Conservation (phyloP, 2,329 filamentous ascomycete genomes). For the Daldinia sp. region DNA sequence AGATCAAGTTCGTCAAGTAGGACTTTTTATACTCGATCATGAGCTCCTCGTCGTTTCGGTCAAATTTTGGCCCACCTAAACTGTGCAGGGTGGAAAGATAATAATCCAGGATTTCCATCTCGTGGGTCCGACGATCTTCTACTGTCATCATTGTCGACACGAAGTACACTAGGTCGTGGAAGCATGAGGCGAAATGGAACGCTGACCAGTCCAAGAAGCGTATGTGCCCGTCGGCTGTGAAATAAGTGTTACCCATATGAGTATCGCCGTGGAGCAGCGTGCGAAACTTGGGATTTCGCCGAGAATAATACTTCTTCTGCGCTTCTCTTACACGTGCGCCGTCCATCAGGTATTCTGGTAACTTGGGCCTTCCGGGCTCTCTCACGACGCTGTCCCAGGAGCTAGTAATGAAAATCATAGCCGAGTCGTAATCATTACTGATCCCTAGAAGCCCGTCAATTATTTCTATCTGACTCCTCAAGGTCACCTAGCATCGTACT, state of each 20-base stretch:
- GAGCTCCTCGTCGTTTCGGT: constrained; percentile 44
- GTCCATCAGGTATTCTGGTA: constrained; percentile 51
- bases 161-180: constrained; percentile 55
- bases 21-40: constrained; percentile 47
- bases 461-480: neutral
- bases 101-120: constrained; percentile 50
- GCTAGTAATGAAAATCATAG: constrained; percentile 47
- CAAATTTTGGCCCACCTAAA: constrained; percentile 47
- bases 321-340: constrained; percentile 48
- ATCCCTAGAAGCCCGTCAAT: constrained; percentile 38
- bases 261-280: constrained; percentile 55
- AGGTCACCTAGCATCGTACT: neutral
- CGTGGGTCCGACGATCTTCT: constrained; percentile 52
- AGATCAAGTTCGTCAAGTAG: constrained; percentile 47
- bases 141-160: constrained; percentile 51
- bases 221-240: constrained; percentile 47
- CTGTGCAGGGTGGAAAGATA: constrained; percentile 48
- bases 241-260: constrained; percentile 55
- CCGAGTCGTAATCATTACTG: constrained; percentile 51
- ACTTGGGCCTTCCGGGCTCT: constrained; percentile 42
- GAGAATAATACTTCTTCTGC: constrained; percentile 49
- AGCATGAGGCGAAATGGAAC: constrained; percentile 52
- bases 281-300: constrained; percentile 50
- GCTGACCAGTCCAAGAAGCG: constrained; percentile 55
- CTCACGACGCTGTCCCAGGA: constrained; percentile 46